Evolutionary conservation across 164 flowering plant species (phyloP).

Genomic region (Amborella trichopoda): DNA sequence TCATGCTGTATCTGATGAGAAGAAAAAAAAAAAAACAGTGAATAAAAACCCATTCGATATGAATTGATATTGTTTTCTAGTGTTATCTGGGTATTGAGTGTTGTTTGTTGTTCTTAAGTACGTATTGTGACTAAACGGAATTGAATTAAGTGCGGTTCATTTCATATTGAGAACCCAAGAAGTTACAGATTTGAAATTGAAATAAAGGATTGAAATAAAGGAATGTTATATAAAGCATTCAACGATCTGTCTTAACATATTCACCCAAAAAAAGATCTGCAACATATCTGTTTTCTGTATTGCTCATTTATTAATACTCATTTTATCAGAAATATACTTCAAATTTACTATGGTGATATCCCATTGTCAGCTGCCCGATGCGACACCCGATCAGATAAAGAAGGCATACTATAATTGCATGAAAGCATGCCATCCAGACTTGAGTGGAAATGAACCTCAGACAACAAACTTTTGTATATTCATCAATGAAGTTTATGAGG

Average conservation of each 20-base stretch:
- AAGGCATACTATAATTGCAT: constrained; percentile 90
- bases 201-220: not conserved
- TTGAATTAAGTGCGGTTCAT: too few relatives aligned
- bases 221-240: not conserved
- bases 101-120: too few relatives aligned
- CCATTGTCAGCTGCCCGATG: constrained; percentile 72
- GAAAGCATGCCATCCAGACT: constrained; percentile 95
- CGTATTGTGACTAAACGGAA: too few relatives aligned
- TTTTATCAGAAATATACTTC: not conserved
- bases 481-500: constrained; percentile 84
- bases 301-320: not conserved
- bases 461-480: constrained; percentile 90
- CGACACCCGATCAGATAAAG: constrained; percentile 76
- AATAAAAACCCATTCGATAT: not conserved
- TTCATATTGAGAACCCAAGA: too few relatives aligned
- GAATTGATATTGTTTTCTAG: too few relatives aligned
- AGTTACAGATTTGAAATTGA: not conserved
- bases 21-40: not conserved
- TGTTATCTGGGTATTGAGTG: too few relatives aligned
- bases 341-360: constrained; percentile 1
- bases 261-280: not conserved
- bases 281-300: not conserved
- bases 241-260: not conserved
- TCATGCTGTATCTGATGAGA: not conserved
- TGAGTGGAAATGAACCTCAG: constrained; percentile 83